These are phyloP conservation scores for Steccherinum ochraceum DNA, from an alignment of 768 basidiomycete species.

Conservation along the genomic window DNA sequence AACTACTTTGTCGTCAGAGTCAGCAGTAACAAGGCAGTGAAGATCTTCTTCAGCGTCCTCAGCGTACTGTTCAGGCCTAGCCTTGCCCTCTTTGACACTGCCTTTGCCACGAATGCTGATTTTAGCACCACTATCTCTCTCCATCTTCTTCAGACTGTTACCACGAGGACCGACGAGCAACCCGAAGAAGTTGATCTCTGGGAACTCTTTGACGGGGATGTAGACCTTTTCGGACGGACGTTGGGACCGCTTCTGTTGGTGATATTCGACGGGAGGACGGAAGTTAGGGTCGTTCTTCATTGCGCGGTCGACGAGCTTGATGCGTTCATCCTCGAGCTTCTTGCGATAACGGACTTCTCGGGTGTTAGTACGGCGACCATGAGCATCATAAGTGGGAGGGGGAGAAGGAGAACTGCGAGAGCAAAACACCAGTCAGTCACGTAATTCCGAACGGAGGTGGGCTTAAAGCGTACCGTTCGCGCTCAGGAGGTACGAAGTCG, in stretches of 20 bases:
- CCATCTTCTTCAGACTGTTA: slow-evolving; percentile 99
- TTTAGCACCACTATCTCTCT: slow-evolving; percentile 94
- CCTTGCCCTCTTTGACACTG: slow-evolving; percentile 98
- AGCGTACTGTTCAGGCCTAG: slow-evolving; percentile 87
- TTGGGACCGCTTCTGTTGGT: slow-evolving; percentile 88
- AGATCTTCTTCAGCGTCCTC: slow-evolving; percentile 99
- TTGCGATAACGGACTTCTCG: slow-evolving; percentile 98
- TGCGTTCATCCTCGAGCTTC: slow-evolving; percentile 89
- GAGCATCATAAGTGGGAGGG: slow-evolving; percentile 94
- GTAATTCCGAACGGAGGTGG: too few species aligned
- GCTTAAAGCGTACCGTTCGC: slow-evolving; percentile 62
- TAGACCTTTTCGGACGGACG: slow-evolving; percentile 98
- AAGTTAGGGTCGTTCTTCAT: slow-evolving; percentile 98
- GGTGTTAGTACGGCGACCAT: slow-evolving; percentile 97
- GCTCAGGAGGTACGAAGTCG: slow-evolving; percentile 92
- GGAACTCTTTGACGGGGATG: slow-evolving; percentile 99
- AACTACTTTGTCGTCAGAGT: slow-evolving; percentile 86
- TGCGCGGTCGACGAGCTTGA: slow-evolving; percentile 88
- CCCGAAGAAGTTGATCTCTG: slow-evolving; percentile 99
- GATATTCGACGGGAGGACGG: slow-evolving; percentile 94
- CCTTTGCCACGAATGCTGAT: slow-evolving; percentile 98
- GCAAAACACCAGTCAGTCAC: slow-evolving; percentile 20
- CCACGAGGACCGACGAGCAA: slow-evolving; percentile 96
- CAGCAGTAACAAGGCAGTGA: slow-evolving; percentile 94
- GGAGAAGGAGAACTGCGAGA: slow-evolving; percentile 82